Conservation (phyloP, 345 rosid genomes). For the Laguncularia racemosa region DNA sequence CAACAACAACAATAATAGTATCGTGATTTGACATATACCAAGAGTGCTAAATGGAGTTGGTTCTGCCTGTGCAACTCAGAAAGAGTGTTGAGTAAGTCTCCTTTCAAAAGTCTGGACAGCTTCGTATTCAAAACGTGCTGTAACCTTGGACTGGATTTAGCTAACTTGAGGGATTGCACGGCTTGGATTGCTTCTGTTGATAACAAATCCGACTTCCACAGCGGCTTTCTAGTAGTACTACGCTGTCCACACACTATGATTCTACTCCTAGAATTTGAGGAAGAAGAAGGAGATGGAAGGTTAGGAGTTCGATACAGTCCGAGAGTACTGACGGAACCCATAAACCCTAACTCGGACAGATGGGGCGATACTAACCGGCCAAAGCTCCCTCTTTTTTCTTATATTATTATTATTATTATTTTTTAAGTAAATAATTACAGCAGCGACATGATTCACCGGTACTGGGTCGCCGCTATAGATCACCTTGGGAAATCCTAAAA, state of each 20-base stretch:
- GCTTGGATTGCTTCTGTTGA: constrained; percentile 55
- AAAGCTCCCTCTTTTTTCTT: too few relatives aligned
- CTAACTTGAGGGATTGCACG: constrained; percentile 48
- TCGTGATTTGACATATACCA: constrained; percentile 15
- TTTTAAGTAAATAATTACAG: too few relatives aligned
- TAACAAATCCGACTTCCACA: constrained; percentile 40
- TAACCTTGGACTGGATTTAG: constrained; percentile 32
- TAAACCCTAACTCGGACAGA: too few relatives aligned
- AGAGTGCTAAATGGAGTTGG: constrained; percentile 38
- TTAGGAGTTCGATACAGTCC: neutral
- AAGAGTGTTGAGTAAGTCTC: constrained; percentile 42
- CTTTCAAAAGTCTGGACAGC: constrained; percentile 47
- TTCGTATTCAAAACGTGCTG: constrained; percentile 19
- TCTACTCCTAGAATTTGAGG: neutral
- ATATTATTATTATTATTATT: too few relatives aligned
- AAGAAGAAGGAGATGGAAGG: constrained; percentile 6
- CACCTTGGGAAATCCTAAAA: too few relatives aligned
- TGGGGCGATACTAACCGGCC: too few relatives aligned
- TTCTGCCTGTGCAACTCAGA: constrained; percentile 41
- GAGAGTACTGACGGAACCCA: neutral
- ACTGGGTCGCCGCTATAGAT: too few relatives aligned
- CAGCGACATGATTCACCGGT: too few relatives aligned
- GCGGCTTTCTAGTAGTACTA: constrained; percentile 19
- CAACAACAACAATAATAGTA: too few relatives aligned
- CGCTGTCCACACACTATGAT: constrained; percentile 41